A percentile compares a stretch with the other conserved stretches of the same genome.
phyloP scores from a whole-genome alignment of 331 rosid genomes.

The Pyrus hybrid region DNA sequence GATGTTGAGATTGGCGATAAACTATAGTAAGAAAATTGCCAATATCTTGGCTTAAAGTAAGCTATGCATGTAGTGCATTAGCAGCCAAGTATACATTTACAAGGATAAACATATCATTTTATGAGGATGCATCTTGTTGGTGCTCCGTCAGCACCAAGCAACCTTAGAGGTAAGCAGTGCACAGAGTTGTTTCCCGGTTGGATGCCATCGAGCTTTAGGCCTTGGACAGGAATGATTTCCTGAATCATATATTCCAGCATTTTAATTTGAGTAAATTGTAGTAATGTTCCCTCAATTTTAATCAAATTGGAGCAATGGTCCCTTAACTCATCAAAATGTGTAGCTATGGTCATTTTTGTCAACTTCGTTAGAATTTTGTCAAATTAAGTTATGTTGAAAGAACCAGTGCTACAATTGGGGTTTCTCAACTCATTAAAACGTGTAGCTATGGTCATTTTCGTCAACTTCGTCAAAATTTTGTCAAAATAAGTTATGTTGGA shows the following conservation, averaged over 20 bases:
- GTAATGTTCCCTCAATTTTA: too few species aligned
- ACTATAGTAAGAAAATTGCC: background rate
- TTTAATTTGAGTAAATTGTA: too few species aligned
- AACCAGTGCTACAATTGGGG: too few species aligned
- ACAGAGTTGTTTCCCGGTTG: slow-evolving; percentile 41
- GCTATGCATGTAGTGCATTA: background rate
- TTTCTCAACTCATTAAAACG: too few species aligned
- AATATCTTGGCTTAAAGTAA: background rate
- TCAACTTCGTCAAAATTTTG: too few species aligned
- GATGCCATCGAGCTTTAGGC: slow-evolving; percentile 57
- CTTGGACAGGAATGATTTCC: slow-evolving; percentile 78
- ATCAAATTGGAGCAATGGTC: too few species aligned
- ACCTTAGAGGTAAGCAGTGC: slow-evolving; percentile 57
- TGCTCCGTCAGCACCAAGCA: slow-evolving; percentile 62
- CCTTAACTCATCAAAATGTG: too few species aligned
- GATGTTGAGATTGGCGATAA: background rate
- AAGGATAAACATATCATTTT: slow-evolving; percentile 7
- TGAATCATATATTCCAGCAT: background rate
- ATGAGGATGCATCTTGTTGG: slow-evolving; percentile 55
- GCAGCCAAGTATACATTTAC: background rate
- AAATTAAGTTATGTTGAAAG: too few species aligned
- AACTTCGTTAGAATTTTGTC: too few species aligned
- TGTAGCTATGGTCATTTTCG: too few species aligned
- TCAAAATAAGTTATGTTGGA: too few species aligned
- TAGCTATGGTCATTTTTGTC: too few species aligned